Percentiles rank a stretch among this genome's conserved stretches.
Conservation (phyloP, 1,284 basidiomycete species). For the Pseudomicrostroma phylloplanum region DNA sequence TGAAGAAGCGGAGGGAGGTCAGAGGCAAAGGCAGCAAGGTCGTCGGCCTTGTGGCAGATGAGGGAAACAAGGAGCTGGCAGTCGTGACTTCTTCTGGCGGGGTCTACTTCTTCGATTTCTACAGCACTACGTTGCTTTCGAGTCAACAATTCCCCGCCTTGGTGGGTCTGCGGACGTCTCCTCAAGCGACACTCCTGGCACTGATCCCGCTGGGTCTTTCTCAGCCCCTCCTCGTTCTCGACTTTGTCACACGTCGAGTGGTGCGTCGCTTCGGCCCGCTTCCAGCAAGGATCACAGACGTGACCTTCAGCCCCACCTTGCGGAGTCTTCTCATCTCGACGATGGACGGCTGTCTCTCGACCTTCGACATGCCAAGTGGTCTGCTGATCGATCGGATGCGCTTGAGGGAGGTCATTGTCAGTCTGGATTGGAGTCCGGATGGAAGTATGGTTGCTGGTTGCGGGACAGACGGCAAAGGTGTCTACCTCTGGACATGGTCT, state of each 20-base stretch:
- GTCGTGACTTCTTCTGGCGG: slow-evolving; percentile 79
- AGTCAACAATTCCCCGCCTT: slow-evolving; percentile 61
- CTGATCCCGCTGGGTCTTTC: slow-evolving; percentile 59
- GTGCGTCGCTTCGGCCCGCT: slow-evolving; percentile 69
- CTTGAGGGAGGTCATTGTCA: slow-evolving; percentile 3
- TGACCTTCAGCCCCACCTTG: slow-evolving; percentile 63
- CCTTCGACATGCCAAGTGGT: slow-evolving; percentile 1
- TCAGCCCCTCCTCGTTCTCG: slow-evolving; percentile 72
- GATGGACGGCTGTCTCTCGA: slow-evolving; percentile 2
- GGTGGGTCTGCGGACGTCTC: slow-evolving; percentile 59
- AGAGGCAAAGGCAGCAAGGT: slow-evolving; percentile 25
- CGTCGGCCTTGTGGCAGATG: slow-evolving; percentile 78
- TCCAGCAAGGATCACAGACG: slow-evolving; percentile 39
- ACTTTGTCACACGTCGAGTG: slow-evolving; percentile 79
- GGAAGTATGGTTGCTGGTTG: slow-evolving; percentile 1
- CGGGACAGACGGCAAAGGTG: neutral
- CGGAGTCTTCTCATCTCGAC: neutral
- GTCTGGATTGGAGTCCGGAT: slow-evolving; percentile 2
- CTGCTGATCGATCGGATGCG: slow-evolving; percentile 1
- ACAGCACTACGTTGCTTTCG: slow-evolving; percentile 67
- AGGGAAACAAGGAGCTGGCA: slow-evolving; percentile 73
- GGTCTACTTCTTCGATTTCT: slow-evolving; percentile 89
- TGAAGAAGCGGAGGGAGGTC: slow-evolving; percentile 18
- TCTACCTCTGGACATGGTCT: slow-evolving; percentile 5
- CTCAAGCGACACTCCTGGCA: slow-evolving; percentile 59